Evolutionary conservation across 768 basidiomycete species (phyloP), one percentile per base, ranked within the genome.

Genomic region (Asterophora parasitica): DNA sequence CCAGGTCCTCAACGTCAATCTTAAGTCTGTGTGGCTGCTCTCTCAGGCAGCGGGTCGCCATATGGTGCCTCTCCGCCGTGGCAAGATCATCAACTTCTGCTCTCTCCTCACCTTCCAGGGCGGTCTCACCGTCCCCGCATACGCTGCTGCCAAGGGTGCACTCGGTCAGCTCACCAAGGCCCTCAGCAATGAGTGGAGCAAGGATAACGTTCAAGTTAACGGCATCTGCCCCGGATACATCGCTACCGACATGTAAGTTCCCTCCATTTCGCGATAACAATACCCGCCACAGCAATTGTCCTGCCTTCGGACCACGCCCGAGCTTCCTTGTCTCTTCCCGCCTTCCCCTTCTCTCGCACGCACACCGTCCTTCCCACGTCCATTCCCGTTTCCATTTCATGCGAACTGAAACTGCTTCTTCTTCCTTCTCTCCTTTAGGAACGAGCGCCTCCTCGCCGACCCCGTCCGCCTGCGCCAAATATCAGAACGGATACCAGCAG

Each of bases 161-260:
- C 72, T 91, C 27, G 88, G 87, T 8, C 85, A 86, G 61, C 72
- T 91, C 57, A 90, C 91, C 20, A 93, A 93, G 67, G 86, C 92
- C 2, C 79, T 95, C 58, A 83, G 85, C 58, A 96, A 96, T 65
- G 93, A 95, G 64, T 96, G 93, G 92, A 86, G 88, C 51, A 76
- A 77, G 58, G 79, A 88, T 58, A 91, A 90, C 55, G 81, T 95
- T 44, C 85, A 92, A 64, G 90, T 94, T 13, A 93, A 94, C 61
- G 86, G 78, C 17, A 88, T 95, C 54, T 84, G 83, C 55, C 91
- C 91, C 26, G 92, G 91, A 27, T 93, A 92, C 65, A 84, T 94
- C 58, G 77, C 78, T 20, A 95, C 92, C 30, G 92, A 95, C 57
- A 92, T 92, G 87, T 89, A 66, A 65, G 68, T 69, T 27, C 36